Percentiles rank a stretch among this genome's conserved stretches.
phyloP scores from a whole-genome alignment of 129 eudicot species.

The Centaurea solstitialis region DNA sequence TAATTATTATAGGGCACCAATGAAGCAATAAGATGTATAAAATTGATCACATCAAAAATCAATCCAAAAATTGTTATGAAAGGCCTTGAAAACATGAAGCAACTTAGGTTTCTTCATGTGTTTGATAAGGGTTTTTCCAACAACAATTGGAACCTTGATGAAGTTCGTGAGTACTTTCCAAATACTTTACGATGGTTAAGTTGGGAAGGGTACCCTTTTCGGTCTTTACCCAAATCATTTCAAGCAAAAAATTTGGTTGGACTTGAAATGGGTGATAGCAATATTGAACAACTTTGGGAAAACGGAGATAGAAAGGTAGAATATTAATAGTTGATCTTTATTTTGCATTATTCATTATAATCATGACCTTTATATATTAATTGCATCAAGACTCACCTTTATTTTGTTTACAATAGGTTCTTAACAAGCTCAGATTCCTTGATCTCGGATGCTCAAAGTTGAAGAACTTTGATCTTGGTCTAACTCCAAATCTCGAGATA shows the following conservation, averaged over 20 bases:
- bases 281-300: background rate
- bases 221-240: background rate
- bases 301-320: too few relatives aligned
- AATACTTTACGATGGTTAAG: background rate
- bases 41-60: background rate
- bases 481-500: too few relatives aligned
- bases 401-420: too few relatives aligned
- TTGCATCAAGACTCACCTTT: too few relatives aligned
- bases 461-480: too few relatives aligned
- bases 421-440: too few relatives aligned
- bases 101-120: background rate
- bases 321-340: too few relatives aligned
- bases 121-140: too few relatives aligned
- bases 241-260: background rate
- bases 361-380: too few relatives aligned
- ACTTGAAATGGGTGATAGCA: background rate
- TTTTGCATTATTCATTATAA: too few relatives aligned
- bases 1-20: background rate
- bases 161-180: background rate
- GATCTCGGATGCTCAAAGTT: too few relatives aligned
- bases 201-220: too few relatives aligned
- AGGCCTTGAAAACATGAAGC: background rate
- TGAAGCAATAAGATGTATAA: background rate
- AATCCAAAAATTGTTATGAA: background rate
- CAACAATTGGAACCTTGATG: background rate